These are phyloP conservation scores for Aspergillus egyptiacus DNA, from an alignment of 495 filamentous ascomycete genomes.

Conservation along the genomic window DNA sequence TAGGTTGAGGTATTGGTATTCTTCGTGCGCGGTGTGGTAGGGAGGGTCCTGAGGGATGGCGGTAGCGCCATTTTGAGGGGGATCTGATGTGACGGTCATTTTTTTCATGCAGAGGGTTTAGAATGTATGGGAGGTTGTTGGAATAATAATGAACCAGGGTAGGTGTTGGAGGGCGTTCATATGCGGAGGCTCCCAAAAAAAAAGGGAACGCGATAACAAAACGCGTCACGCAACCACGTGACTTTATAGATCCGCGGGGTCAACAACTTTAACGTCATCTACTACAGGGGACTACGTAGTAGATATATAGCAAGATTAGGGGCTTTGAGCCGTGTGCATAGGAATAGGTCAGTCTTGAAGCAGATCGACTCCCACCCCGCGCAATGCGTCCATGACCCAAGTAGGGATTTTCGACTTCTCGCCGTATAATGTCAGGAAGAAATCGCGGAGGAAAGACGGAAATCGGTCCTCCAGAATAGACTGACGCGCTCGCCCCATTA, in stretches of 20 bases:
- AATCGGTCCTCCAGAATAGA: constrained; percentile 80
- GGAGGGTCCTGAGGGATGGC: constrained; percentile 11
- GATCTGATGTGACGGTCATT: neutral
- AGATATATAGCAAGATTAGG: too few relatives aligned
- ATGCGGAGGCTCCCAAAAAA: neutral
- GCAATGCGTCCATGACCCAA: constrained; percentile 83
- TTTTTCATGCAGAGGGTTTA: too few relatives aligned
- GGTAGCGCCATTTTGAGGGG: constrained; percentile 4
- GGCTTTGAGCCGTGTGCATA: too few relatives aligned
- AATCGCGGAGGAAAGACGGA: constrained; percentile 69
- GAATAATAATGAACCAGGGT: too few relatives aligned
- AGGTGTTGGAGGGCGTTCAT: too few relatives aligned
- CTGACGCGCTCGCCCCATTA: constrained; percentile 70
- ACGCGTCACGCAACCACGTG: constrained; percentile 29
- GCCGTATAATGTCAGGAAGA: constrained; percentile 71
- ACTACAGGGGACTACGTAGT: too few relatives aligned
- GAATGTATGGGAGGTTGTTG: neutral
- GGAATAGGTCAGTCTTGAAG: constrained; percentile 36
- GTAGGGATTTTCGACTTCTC: constrained; percentile 61
- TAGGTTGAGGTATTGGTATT: constrained; percentile 71
- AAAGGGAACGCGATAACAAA: neutral
- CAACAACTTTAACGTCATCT: too few relatives aligned
- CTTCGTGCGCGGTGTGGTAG: constrained; percentile 49
- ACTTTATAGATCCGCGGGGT: neutral
- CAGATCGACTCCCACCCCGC: constrained; percentile 79